phyloP scores from a whole-genome alignment of 2,329 filamentous ascomycete genomes.

The Fusarium sulawesiense region DNA sequence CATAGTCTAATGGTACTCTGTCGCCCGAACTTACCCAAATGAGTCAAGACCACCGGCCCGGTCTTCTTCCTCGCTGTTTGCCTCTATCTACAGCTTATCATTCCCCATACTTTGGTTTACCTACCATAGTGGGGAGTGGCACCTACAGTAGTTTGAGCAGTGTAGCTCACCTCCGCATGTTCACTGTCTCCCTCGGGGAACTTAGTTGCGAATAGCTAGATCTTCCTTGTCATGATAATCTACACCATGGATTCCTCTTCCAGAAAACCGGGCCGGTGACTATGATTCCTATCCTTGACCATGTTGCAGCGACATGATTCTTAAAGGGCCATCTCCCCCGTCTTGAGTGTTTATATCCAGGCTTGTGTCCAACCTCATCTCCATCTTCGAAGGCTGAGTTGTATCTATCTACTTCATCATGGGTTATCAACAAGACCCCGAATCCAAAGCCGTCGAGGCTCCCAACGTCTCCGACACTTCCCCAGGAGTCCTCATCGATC shows the following conservation, averaged over 20 bases:
- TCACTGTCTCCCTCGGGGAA: conserved; percentile 11
- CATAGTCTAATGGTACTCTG: conserved; percentile 33
- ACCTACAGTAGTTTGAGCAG: not conserved
- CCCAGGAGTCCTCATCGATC: conserved; percentile 44
- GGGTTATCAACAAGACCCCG: conserved; percentile 43
- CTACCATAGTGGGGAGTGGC: conserved; percentile 35
- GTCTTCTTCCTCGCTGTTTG: conserved; percentile 3
- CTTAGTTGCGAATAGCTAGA: conserved; percentile 17
- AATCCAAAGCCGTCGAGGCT: conserved; percentile 43
- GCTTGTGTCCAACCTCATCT: conserved; percentile 31
- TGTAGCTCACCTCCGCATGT: conserved; percentile 10
- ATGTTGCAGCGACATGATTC: conserved; percentile 26
- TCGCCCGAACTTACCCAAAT: conserved; percentile 27
- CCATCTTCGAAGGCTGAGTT: not conserved
- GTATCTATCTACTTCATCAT: conserved; percentile 21
- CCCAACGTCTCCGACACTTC: conserved; percentile 44
- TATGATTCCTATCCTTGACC: conserved; percentile 19
- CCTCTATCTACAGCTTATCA: conserved; percentile 37
- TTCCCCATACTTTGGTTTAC: conserved; percentile 27
- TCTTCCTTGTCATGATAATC: conserved; percentile 15
- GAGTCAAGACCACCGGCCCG: conserved; percentile 33
- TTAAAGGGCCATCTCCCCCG: conserved; percentile 34
- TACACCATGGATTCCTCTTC: conserved; percentile 31
- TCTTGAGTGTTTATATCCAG: conserved; percentile 27
- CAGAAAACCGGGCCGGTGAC: conserved; percentile 42